Evolutionary conservation across 2,329 filamentous ascomycete genomes (phyloP).

Genomic region (Penicillium sp.): DNA sequence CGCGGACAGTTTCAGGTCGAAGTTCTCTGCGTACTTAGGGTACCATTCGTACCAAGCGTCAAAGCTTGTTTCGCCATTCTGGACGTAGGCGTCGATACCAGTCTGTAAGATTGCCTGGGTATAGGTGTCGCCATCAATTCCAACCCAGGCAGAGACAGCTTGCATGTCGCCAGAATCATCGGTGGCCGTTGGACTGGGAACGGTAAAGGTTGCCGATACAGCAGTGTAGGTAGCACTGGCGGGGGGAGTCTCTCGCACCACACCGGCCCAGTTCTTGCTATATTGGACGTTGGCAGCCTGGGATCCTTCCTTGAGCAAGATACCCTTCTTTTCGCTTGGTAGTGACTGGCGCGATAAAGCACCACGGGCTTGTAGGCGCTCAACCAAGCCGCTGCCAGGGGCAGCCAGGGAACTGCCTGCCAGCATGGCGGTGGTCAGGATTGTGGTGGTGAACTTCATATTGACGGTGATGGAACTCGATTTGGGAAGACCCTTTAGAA

Average conservation of each 20-base stretch:
- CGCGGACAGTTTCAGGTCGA: conserved; percentile 48
- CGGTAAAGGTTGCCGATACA: conserved; percentile 48
- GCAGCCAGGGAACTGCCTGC: conserved; percentile 29
- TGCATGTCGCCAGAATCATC: conserved; percentile 41
- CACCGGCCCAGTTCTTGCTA: conserved; percentile 60
- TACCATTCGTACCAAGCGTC: conserved; percentile 64
- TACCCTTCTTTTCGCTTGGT: conserved; percentile 20
- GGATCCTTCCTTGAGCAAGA: conserved; percentile 15
- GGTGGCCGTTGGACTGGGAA: conserved; percentile 51
- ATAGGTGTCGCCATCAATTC: conserved; percentile 62
- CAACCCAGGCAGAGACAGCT: conserved; percentile 58
- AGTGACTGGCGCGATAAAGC: conserved; percentile 27
- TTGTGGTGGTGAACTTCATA: conserved; percentile 31
- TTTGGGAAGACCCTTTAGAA: background rate
- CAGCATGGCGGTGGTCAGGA: conserved; percentile 25
- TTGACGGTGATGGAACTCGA: conserved; percentile 6
- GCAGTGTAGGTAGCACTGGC: conserved; percentile 50
- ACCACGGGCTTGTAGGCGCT: conserved; percentile 32
- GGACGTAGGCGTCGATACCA: conserved; percentile 56
- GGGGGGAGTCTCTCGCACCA: conserved; percentile 49
- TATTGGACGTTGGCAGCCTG: conserved; percentile 47
- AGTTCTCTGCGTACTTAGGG: conserved; percentile 57
- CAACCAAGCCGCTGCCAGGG: conserved; percentile 28
- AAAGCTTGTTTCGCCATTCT: conserved; percentile 44
- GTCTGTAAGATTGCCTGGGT: conserved; percentile 56